phyloP scores from a whole-genome alignment of 306 rosid genomes.

The Prunus salicina region DNA sequence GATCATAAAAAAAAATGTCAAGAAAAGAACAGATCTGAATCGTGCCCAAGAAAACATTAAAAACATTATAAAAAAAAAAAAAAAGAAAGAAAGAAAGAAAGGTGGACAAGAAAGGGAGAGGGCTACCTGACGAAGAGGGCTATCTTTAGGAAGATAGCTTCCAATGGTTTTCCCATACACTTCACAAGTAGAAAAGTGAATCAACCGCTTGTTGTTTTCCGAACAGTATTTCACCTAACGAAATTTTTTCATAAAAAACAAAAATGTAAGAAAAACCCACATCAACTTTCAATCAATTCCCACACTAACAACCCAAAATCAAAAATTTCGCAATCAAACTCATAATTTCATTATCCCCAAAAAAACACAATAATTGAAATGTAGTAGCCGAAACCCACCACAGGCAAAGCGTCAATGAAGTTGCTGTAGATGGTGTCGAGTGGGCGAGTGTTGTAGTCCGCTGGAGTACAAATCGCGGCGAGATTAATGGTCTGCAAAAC shows the following conservation, averaged over 20 bases:
- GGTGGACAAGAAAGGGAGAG: constrained; percentile 25
- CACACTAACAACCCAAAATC: not conserved
- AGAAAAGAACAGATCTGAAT: constrained; percentile 18
- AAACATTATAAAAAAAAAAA: not conserved
- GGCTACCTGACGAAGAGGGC: constrained; percentile 78
- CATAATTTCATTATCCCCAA: not conserved
- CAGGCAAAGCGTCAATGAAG: constrained; percentile 91
- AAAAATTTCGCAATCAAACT: constrained; percentile 12
- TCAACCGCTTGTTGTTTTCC: constrained; percentile 78
- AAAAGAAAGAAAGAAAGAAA: not conserved
- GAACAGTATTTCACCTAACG: constrained; percentile 86
- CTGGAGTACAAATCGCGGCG: constrained; percentile 95
- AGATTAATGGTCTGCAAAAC: constrained; percentile 68
- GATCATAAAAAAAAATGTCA: not conserved
- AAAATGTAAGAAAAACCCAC: constrained; percentile 14
- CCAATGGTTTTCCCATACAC: constrained; percentile 96
- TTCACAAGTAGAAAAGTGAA: constrained; percentile 95
- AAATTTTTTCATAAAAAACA: not conserved
- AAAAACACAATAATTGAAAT: not conserved
- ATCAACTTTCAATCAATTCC: constrained; percentile 27
- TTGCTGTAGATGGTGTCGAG: constrained; percentile 90
- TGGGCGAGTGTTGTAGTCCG: constrained; percentile 93
- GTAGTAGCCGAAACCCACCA: constrained; percentile 38
- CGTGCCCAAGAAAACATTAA: not conserved
- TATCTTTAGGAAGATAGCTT: constrained; percentile 86